Conservation (phyloP, 257 asterid species). For the Nicotiana attenuata region DNA sequence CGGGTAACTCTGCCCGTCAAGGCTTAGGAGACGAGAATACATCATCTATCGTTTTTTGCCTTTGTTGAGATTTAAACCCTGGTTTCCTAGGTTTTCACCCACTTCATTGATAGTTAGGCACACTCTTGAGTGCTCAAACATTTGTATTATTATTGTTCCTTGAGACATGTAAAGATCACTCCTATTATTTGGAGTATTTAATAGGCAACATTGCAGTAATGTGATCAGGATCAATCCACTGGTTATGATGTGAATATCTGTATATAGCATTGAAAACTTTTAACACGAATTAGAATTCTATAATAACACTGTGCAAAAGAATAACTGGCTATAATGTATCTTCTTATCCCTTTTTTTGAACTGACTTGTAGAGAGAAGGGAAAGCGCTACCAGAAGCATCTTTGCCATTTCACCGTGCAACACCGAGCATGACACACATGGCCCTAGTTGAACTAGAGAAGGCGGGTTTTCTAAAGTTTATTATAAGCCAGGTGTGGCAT, state of each 20-base stretch:
- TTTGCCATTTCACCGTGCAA: conserved; percentile 92
- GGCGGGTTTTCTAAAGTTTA: conserved; percentile 79
- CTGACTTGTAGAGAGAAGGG: conserved; percentile 70
- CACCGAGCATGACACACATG: conserved; percentile 88
- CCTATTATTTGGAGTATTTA: background rate
- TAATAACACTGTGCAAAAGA: background rate
- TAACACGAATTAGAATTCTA: background rate
- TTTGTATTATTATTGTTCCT: background rate
- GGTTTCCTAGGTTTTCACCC: background rate
- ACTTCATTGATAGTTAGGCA: background rate
- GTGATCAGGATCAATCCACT: background rate
- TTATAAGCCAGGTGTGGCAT: conserved; percentile 78
- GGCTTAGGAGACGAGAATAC: background rate
- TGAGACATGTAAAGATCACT: background rate
- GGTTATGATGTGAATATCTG: background rate
- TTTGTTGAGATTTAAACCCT: background rate
- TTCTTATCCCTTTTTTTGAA: conserved; percentile 11
- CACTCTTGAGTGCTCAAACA: background rate
- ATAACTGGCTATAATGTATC: background rate
- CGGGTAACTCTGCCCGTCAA: background rate
- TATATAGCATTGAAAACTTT: background rate
- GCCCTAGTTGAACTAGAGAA: conserved; percentile 87
- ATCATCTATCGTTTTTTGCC: background rate
- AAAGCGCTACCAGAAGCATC: conserved; percentile 95
- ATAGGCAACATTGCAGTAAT: background rate